Base-by-base conservation (phyloP, 2,329 filamentous ascomycete species). In the Pyrenophora tritici-repentis region DNA sequence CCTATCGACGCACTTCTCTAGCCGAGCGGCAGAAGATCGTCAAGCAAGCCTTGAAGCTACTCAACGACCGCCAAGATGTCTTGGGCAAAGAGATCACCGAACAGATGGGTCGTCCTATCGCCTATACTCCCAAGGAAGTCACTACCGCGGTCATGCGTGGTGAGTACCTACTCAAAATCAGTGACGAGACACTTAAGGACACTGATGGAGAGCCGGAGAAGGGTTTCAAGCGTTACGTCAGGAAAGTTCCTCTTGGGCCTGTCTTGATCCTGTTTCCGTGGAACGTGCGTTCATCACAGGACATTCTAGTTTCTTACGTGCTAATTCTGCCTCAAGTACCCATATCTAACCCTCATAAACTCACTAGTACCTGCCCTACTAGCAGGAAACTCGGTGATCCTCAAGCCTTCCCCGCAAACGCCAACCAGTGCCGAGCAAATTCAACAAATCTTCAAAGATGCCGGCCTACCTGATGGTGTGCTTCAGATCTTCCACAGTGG, bases 321-420 rank as follows among this genome's bases (percentile, higher is more conserved):
- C 58, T 71, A 43, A 72, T 47, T 10, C n/a, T 20, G 49, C 9
- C 26, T 55, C 33, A 53, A 96, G 91, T 97, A 97, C 70, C 93
- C 93, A 18, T 97, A 97, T 74, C 80, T 97, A 41, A 96, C 92
- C 61, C 84, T 97, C 24, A 85, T 97, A 70, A 97, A 97, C 79
- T 92, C 91, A 10, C 81, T 97, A 51, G 85, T 97, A 56, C 93
- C 93, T 14, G 93, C 93, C n/a, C 81, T 97, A 33, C 82, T 97
- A 33, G 86, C 90, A 24, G 93, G 93, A 35, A 96, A 97, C 76
- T 87, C 88, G 3, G 90, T 97, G 51, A 94, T 97, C 53, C 78
- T 97, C 50, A 97, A 97, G 78, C 93, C 93, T 17, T 96, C 91
- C 5, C 93, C 93, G 8, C 93, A 97, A 75, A 97, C 93, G 1